phyloP scores from a whole-genome alignment of 164 flowering plant species.

The Sextonia rubra region DNA sequence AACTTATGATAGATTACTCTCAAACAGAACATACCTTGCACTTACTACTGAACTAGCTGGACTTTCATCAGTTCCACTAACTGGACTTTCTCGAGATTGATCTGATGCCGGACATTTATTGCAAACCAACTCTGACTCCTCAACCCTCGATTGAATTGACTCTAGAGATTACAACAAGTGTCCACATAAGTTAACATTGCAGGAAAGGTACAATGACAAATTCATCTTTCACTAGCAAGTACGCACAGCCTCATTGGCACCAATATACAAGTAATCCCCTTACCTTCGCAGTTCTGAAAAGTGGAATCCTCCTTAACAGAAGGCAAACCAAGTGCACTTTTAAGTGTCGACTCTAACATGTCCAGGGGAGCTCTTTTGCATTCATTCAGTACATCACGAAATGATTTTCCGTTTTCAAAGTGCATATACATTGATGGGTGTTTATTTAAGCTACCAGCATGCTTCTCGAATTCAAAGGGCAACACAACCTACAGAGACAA shows the following conservation, averaged over 20 bases:
- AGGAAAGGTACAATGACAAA: neutral
- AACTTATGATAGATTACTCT: slow-evolving; percentile 19
- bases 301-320: slow-evolving; percentile 19
- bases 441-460: slow-evolving; percentile 74
- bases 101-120: slow-evolving; percentile 31
- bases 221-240: neutral
- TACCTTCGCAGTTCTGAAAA: slow-evolving; percentile 55
- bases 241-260: neutral
- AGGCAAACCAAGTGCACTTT: slow-evolving; percentile 28
- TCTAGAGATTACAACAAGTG: neutral
- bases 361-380: slow-evolving; percentile 42
- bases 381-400: slow-evolving; percentile 62
- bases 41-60: neutral
- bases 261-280: neutral
- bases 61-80: neutral
- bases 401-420: slow-evolving; percentile 65
- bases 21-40: slow-evolving; percentile 28
- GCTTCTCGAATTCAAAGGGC: slow-evolving; percentile 58
- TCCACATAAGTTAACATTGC: slow-evolving; percentile 1
- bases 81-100: slow-evolving; percentile 20
- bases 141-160: neutral
- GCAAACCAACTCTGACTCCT: slow-evolving; percentile 25
- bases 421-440: slow-evolving; percentile 62
- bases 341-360: slow-evolving; percentile 37
- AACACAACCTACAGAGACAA: slow-evolving; percentile 44